A percentile compares a stretch with the other conserved stretches of the same genome.
These are phyloP conservation scores for Populus hybrid DNA, from an alignment of 441 rosid species.

Conservation along the genomic window DNA sequence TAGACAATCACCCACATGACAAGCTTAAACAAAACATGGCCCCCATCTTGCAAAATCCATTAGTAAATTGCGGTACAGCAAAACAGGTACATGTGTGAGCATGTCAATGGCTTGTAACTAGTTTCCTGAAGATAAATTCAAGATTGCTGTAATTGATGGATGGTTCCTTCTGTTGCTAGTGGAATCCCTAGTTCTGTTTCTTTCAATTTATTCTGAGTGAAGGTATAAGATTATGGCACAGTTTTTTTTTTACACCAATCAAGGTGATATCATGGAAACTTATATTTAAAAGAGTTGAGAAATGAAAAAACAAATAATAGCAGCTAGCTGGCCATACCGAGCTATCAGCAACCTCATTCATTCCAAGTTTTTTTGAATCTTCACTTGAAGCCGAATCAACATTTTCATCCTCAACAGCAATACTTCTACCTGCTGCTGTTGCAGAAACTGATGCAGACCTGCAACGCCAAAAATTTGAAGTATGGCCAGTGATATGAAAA, in stretches of 20 bases:
- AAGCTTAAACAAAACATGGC: not conserved
- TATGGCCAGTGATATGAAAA: slow-evolving; percentile 16
- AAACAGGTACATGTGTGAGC: not conserved
- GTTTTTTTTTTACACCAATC: not conserved
- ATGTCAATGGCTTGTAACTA: not conserved
- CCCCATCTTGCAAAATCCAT: not conserved
- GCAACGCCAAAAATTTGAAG: slow-evolving; percentile 24
- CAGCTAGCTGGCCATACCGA: slow-evolving; percentile 47
- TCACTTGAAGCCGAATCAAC: slow-evolving; percentile 83
- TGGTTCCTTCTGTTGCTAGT: not conserved
- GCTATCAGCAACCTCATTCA: slow-evolving; percentile 50
- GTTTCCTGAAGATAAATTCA: not conserved
- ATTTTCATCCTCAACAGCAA: slow-evolving; percentile 59
- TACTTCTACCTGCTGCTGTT: slow-evolving; percentile 52
- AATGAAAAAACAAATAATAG: not conserved
- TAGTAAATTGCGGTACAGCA: not conserved
- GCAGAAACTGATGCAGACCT: slow-evolving; percentile 64
- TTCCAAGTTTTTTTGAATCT: slow-evolving; percentile 47
- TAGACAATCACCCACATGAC: not conserved
- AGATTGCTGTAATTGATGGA: not conserved
- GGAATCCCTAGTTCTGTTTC: not conserved
- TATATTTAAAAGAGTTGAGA: not conserved
- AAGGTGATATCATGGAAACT: not conserved
- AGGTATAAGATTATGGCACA: not conserved
- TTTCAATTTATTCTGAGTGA: not conserved